phyloP scores from a whole-genome alignment of 2,329 filamentous ascomycete genomes.

The Aspergillus glaucus region DNA sequence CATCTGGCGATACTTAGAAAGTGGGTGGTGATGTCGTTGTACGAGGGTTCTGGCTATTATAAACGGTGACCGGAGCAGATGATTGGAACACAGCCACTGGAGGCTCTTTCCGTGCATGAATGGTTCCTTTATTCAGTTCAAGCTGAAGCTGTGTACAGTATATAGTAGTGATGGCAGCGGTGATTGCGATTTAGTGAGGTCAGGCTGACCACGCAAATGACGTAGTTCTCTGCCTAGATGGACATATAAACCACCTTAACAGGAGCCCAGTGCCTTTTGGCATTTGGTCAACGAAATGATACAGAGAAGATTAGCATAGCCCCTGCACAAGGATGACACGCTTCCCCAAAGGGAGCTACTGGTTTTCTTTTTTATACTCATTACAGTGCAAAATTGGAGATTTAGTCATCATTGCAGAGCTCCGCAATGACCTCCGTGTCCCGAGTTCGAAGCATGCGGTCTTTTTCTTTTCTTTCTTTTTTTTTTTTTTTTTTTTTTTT shows the following conservation, averaged over 20 bases:
- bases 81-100: not conserved
- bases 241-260: too few relatives aligned
- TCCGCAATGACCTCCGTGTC: too few relatives aligned
- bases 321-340: constrained; percentile 49
- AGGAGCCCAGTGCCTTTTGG: too few relatives aligned
- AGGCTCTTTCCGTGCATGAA: not conserved
- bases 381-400: too few relatives aligned
- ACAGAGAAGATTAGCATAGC: constrained; percentile 79
- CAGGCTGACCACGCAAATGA: not conserved
- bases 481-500: too few relatives aligned
- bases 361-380: too few relatives aligned
- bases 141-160: not conserved
- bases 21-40: not conserved
- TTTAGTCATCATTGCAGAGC: too few relatives aligned
- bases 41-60: constrained; percentile 2
- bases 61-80: not conserved
- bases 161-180: not conserved
- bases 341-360: too few relatives aligned
- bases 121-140: not conserved
- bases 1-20: constrained; percentile 16
- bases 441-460: too few relatives aligned
- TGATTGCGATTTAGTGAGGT: not conserved
- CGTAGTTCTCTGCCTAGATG: not conserved
- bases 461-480: too few relatives aligned
- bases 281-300: constrained; percentile 45